These are phyloP conservation scores for Chimonanthus salicifolius DNA, from an alignment of 164 flowering plant species.

Conservation along the genomic window DNA sequence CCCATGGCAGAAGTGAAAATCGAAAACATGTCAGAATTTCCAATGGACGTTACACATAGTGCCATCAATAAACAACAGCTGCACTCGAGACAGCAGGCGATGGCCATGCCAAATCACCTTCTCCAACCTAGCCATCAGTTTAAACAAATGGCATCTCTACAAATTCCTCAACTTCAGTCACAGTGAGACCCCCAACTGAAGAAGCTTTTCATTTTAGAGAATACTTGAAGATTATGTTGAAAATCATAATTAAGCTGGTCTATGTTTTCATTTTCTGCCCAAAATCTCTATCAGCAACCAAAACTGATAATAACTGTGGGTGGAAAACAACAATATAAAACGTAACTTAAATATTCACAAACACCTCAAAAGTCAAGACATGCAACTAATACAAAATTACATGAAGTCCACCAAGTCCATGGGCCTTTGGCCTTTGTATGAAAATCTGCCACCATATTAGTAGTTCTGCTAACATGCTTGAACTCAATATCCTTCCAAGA, in stretches of 20 bases:
- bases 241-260: not conserved
- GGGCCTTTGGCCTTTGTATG: no score
- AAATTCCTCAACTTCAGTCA: constrained; percentile 62
- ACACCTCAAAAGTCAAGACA: not conserved
- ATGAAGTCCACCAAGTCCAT: no score
- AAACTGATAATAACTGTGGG: not conserved
- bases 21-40: constrained; percentile 61
- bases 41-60: constrained; percentile 46
- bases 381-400: no score
- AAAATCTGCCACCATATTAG: no score
- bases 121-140: constrained; percentile 51
- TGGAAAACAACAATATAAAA: not conserved
- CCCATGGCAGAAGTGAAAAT: constrained; percentile 75
- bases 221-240: not conserved
- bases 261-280: not conserved
- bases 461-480: no score
- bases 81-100: constrained; percentile 66
- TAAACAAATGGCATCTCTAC: constrained; percentile 60
- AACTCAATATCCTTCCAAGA: no score
- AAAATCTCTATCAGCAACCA: not conserved
- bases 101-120: constrained; percentile 52
- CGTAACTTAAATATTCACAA: not conserved
- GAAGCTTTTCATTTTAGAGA: not conserved
- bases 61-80: constrained; percentile 45
- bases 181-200: constrained; percentile 40